phyloP scores from a whole-genome alignment of 129 eudicot genomes.

The sunflower (Helianthus annuus) region HanXRQr2.0-SUNRISE NC_035444.2:160679785-160680284 shows the following conservation, averaged over 20 bases:
- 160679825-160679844: neutral
- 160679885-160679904: constrained; percentile 18
- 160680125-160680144: constrained; percentile 23
- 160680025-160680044: neutral
- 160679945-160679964: constrained; percentile 19
- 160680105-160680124: constrained; percentile 32
- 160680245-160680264: constrained; percentile 17
- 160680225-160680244: constrained; percentile 51
- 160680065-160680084: constrained; percentile 48
- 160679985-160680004: constrained; percentile 21
- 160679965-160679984: constrained; percentile 57
- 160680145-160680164: constrained; percentile 23
- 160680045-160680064: neutral
- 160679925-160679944: constrained; percentile 42
- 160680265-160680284: neutral
- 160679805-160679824: constrained; percentile 33
- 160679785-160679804: constrained; percentile 23
- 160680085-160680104: constrained; percentile 51
- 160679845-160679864: no score
- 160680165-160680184: constrained; percentile 18
- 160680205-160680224: constrained; percentile 28
- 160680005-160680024: neutral
- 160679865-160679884: constrained; percentile 15
- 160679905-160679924: constrained; percentile 38
- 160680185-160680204: neutral